Base-by-base conservation (phyloP, 257 asterid species). In the Anisodus tanguticus region DNA sequence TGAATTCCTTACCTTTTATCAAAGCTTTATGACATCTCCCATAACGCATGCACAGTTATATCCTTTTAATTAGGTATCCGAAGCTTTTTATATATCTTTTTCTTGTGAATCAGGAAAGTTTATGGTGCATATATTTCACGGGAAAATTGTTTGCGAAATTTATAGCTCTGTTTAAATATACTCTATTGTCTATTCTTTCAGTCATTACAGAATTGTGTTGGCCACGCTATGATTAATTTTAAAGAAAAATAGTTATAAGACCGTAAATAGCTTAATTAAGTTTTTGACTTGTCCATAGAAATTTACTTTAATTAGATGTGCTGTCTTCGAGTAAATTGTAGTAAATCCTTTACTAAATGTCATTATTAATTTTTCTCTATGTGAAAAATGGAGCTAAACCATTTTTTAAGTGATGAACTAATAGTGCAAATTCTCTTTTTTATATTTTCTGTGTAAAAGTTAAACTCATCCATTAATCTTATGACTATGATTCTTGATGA, bases 11-110 rank as follows among this genome's bases (percentile, higher is more conserved):
- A 26, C 49, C 64, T 77, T 26, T 26, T 53, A 77, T 54, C 47
- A 53, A 77, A 51, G 31, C 16, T 37, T 76, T 53, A n/a, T 76
- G 62, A 51, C 63, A 11, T 53, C 49, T 47, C 82, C 45, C 64
- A 4, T 77, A 77, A 77, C 82, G 82, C 82, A 77, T 77, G 82
- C 82, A 53, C 64, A 4, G 6, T 39, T 68, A 13, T 71, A 74
- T 51, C 51, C 15, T 68, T 74, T 49, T 22, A 22, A 5, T 53
- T 49, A 22, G 62, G 10, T 74, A 45, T 49, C 81, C 45, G 8
- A 49, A 31, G 3, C 59, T 31, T 72, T 71, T 69, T 69, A 37
- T 68, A 22, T 41, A 41, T 53, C 16, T 57, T 57, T 72, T 72
- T 11, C 19, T 76, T 22, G 45, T 51, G 22, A 76, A 76, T 49